phyloP scores from a whole-genome alignment of 768 basidiomycete genomes.

The Bullera alba region DNA sequence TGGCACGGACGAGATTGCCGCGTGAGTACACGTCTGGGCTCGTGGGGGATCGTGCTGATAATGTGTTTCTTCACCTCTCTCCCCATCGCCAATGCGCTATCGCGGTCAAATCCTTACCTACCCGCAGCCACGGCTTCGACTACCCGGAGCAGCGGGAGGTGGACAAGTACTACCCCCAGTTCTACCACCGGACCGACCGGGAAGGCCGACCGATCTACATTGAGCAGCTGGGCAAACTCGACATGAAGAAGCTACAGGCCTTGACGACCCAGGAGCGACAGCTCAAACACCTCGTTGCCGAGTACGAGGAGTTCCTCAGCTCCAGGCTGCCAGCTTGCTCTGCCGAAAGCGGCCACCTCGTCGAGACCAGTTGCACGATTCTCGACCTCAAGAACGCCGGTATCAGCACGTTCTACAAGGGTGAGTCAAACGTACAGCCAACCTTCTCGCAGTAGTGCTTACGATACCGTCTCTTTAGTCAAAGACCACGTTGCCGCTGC shows the following conservation, averaged over 20 bases:
- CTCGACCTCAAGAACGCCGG: slow-evolving; percentile 68
- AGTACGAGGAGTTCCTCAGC: slow-evolving; percentile 82
- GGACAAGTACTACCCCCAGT: slow-evolving; percentile 90
- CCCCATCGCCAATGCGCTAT: too few relatives aligned
- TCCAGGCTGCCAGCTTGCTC: slow-evolving; percentile 71
- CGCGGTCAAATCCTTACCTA: too few relatives aligned
- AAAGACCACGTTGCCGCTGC: slow-evolving; percentile 82
- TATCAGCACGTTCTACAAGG: slow-evolving; percentile 73
- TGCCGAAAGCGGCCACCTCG: slow-evolving; percentile 64
- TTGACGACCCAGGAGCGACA: slow-evolving; percentile 81
- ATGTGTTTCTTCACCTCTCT: too few relatives aligned
- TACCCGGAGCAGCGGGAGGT: slow-evolving; percentile 77
- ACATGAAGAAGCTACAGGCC: slow-evolving; percentile 72
- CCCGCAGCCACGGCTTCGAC: slow-evolving; percentile 55
- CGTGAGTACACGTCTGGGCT: too few relatives aligned
- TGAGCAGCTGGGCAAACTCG: slow-evolving; percentile 82
- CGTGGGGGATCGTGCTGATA: too few relatives aligned
- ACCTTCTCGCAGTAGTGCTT: too few relatives aligned
- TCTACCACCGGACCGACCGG: slow-evolving; percentile 92
- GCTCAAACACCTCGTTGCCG: slow-evolving; percentile 76
- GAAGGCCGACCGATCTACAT: slow-evolving; percentile 95
- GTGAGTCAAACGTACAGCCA: slow-evolving; percentile 14
- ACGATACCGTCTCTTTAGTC: slow-evolving; percentile 50
- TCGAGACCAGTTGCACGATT: slow-evolving; percentile 97
- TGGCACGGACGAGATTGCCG: slow-evolving; percentile 48